Base-by-base conservation (phyloP, 768 basidiomycete genomes). In the Pulveroboletus ravenelii region DNA sequence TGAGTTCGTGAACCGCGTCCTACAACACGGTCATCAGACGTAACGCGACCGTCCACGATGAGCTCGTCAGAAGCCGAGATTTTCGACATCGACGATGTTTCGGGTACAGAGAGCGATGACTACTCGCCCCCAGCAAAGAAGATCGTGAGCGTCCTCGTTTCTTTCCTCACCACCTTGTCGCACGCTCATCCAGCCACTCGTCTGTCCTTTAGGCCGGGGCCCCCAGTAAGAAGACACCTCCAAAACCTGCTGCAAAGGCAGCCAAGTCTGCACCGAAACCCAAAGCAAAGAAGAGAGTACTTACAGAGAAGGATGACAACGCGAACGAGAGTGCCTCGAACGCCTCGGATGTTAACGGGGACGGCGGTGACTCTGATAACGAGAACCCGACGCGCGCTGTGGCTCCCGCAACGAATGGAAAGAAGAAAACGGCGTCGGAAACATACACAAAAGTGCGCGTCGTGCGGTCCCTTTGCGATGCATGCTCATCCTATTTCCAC, bases 401-500 rank as follows among this genome's bases (percentile, higher is more conserved):
- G 53, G 38, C 64, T 65, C 5, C 55, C 47, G 63, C 58, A 7
- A 49, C 67, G 14, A 72, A 70, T 6, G 63, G 66, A 48, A 88
- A 87, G 74, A 85, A 88, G 73, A 95, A 95, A 74, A 88, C 83
- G 12, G 90, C 89, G 2, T 91, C 90, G 7, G 91, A 97, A 63
- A 93, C 79, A 34, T 95, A 94, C 63, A 85, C 84, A 46, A 94
- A 93, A 79, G 93, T 91, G 41, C 57, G 77, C 36, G 30, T 47
- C n/a, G 15, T 30, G 44, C 10, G 2, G 18, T 38, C 32, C 20
- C 34, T 38, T 13, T 5, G 30, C 23, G 9, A 20, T 41, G 44
- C 3, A 34, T n/a, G 30, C 38, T 45, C 27, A 53, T 31, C 51
- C 47, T 31, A 1, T 20, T 3, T 47, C 12, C 2, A 17, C 32